Evolutionary conservation across 1,284 basidiomycete species (phyloP).

Genomic region (Ceraceosorus guamensis): DNA sequence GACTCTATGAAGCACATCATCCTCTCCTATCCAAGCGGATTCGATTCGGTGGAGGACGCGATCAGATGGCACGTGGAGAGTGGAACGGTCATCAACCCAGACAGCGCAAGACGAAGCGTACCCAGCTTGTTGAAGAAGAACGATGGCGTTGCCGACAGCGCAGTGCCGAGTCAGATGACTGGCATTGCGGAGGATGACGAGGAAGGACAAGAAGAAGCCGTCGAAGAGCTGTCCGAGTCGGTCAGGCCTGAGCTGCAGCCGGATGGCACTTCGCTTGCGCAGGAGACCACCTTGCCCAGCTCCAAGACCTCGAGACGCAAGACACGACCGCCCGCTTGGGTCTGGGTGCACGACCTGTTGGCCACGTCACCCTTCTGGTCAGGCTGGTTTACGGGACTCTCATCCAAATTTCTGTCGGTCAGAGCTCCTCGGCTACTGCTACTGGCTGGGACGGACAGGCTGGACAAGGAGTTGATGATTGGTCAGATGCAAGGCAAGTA

Average conservation of each 20-base stretch:
- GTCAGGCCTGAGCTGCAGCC: slow-evolving; percentile 1
- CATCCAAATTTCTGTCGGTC: slow-evolving; percentile 65
- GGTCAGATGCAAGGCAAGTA: slow-evolving; percentile 97
- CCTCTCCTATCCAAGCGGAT: slow-evolving; percentile 74
- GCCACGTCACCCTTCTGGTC: slow-evolving; percentile 84
- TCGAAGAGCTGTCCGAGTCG: slow-evolving; percentile 10
- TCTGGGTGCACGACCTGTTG: slow-evolving; percentile 77
- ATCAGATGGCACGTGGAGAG: slow-evolving; percentile 81
- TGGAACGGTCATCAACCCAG: slow-evolving; percentile 36
- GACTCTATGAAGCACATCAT: slow-evolving; percentile 82
- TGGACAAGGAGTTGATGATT: slow-evolving; percentile 90
- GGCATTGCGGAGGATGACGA: neutral
- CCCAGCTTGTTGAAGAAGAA: slow-evolving; percentile 32
- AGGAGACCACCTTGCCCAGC: neutral
- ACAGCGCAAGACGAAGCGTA: slow-evolving; percentile 43
- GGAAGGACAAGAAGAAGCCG: slow-evolving; percentile 4
- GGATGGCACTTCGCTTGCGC: neutral
- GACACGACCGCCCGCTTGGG: slow-evolving; percentile 30
- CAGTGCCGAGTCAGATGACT: neutral
- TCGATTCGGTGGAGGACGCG: slow-evolving; percentile 71
- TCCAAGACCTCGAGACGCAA: neutral
- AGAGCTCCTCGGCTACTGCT: slow-evolving; percentile 76
- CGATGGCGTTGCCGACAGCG: neutral
- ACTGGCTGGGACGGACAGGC: slow-evolving; percentile 81
- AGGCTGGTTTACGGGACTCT: slow-evolving; percentile 85